Conservation (phyloP, 225 moss, liverwort and hornwort genomes). For the Sphagnum contortum region DNA sequence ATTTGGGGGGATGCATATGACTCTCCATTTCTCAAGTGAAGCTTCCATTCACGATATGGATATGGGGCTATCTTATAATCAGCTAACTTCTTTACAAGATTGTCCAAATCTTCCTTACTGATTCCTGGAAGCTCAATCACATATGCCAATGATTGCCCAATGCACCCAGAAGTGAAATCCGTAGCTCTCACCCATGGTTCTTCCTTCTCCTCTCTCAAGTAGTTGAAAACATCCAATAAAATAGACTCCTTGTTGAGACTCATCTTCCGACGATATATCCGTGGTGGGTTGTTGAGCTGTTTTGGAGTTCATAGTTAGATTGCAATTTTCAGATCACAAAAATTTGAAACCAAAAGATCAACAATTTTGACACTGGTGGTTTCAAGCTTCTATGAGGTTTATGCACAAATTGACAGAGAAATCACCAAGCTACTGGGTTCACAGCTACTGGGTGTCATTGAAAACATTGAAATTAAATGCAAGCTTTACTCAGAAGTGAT, state of each 20-base stretch:
- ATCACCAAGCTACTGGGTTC: neutral
- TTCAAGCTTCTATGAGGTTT: neutral
- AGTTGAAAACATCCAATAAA: slow-evolving; percentile 10
- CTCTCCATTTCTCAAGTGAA: slow-evolving; percentile 16
- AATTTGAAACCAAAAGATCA: neutral
- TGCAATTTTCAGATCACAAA: neutral
- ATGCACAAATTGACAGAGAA: neutral
- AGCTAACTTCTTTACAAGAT: slow-evolving; percentile 40
- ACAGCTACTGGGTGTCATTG: too few species aligned
- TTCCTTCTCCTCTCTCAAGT: slow-evolving; percentile 24
- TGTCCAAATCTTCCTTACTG: slow-evolving; percentile 22
- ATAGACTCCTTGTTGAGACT: slow-evolving; percentile 17
- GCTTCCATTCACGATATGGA: slow-evolving; percentile 19
- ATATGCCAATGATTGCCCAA: slow-evolving; percentile 66
- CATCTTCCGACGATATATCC: slow-evolving; percentile 23
- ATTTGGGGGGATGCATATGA: slow-evolving; percentile 32
- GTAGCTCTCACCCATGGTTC: slow-evolving; percentile 57
- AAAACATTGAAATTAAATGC: too few species aligned
- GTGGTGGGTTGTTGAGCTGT: slow-evolving; percentile 46
- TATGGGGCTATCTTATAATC: slow-evolving; percentile 39
- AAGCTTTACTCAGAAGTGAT: neutral
- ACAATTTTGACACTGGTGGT: neutral
- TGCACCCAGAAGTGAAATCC: slow-evolving; percentile 57
- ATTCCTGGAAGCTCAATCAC: slow-evolving; percentile 31
- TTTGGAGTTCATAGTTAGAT: neutral